Evolutionary conservation across 805 yeast genomes (phyloP), one percentile per base, ranked within the genome.

Genomic region (Sugiyamaella qingdaonensis): DNA sequence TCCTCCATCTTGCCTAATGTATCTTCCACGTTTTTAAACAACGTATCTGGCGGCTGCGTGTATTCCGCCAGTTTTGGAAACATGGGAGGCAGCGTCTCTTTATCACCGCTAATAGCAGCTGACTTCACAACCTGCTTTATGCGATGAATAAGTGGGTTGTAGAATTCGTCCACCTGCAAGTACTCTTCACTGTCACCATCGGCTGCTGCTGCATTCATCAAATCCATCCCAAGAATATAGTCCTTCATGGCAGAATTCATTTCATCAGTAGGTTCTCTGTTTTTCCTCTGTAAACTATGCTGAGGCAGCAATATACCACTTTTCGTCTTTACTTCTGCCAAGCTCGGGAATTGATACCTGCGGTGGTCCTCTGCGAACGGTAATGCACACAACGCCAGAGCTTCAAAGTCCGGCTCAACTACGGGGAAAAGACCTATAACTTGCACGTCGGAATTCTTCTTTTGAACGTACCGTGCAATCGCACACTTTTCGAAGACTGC

Each of bases 281-380:
- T 70, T 53, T 32, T 50, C 27, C 64, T 61, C 42, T 37, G 49
- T 41, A 21, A 37, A 19, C 43, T 56, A 51, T 46, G 45, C 58
- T 42, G 59, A 34, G 41, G 61, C 59, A 55, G 55, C 57, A 41
- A 68, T 64, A 55, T 68, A 0, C 74, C 73, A 24, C 60, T 63
- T 11, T 73, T 54, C 2, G 72, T 65, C 9, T 67, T 61, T 24
- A 80, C 57, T 36, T 65, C 63, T 4, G 75, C 71, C 59, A 85
- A 79, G 21, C 73, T 74, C 2, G 90, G 80, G 13, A 81, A 72
- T 58, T 80, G 79, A 49, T 57, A 62, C 31, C 48, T 51, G 14
- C 69, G 62, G 57, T 82, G 85, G 65, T 90, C 96, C 58, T 88
- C 95, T 42, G 78, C 77, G 66, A 79, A 87, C 1, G 96, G 94